A percentile compares a stretch with the other conserved stretches of the same genome.
Evolutionary conservation across 352 stramenopile genomes (phyloP).

Genomic region (Globisporangium cystogenes): DNA sequence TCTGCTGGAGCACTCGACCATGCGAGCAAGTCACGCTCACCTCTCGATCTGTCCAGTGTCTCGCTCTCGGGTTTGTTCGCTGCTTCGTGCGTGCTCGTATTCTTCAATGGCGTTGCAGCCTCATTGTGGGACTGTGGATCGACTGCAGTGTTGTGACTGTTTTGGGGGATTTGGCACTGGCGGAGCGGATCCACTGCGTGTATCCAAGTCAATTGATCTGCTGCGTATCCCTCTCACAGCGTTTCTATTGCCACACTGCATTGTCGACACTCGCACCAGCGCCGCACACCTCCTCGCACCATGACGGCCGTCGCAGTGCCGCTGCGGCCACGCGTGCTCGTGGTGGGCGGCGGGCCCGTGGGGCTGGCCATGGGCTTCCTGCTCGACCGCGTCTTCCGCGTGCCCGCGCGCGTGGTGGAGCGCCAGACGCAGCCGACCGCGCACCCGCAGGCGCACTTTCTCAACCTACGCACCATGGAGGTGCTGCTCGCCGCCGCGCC

Average conservation of each 20-base stretch:
- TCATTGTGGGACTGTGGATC: not conserved
- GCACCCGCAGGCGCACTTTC: conserved; percentile 94
- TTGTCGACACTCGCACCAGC: too few species aligned
- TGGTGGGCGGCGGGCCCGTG: too few species aligned
- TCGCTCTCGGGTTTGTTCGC: not conserved
- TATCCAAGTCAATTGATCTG: too few species aligned
- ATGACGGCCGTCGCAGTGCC: too few species aligned
- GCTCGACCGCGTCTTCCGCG: conserved; percentile 63
- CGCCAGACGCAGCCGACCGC: conserved; percentile 61
- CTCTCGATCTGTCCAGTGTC: not conserved
- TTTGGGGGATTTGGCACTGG: too few species aligned
- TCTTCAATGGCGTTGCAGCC: not conserved
- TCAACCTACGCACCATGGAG: conserved; percentile 94
- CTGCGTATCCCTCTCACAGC: too few species aligned
- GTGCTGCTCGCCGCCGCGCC: conserved; percentile 80
- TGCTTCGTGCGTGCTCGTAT: not conserved
- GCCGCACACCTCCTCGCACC: too few species aligned
- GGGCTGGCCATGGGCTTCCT: too few species aligned
- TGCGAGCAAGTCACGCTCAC: not conserved
- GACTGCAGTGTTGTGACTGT: too few species aligned
- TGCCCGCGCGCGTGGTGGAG: conserved; percentile 74
- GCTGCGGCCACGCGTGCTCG: too few species aligned
- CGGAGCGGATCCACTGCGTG: too few species aligned
- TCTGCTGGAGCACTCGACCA: not conserved
- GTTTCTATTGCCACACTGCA: too few species aligned